These are phyloP conservation scores for Claviceps cyperi DNA, from an alignment of 2,329 filamentous ascomycete genomes.

Conservation along the genomic window DNA sequence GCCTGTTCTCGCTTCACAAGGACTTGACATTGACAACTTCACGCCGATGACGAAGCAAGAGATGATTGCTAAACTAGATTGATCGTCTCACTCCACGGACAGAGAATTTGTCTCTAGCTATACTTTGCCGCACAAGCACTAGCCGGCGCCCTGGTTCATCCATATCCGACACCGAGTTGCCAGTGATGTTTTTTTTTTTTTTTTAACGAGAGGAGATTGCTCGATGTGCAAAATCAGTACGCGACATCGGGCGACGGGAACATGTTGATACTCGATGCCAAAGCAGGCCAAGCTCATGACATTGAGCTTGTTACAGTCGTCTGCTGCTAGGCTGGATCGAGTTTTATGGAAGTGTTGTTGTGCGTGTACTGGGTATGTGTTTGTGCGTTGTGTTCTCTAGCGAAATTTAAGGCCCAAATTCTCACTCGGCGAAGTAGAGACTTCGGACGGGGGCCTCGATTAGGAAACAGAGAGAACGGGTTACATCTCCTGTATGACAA, in stretches of 20 bases:
- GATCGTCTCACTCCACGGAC: constrained; percentile 27
- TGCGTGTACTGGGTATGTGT: not conserved
- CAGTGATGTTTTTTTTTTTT: constrained; percentile 10
- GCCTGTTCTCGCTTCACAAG: constrained; percentile 56
- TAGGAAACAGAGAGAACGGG: constrained; percentile 1
- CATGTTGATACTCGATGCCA: constrained; percentile 16
- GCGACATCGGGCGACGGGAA: constrained; percentile 14
- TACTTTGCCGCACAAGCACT: constrained; percentile 17
- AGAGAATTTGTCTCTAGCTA: constrained; percentile 18
- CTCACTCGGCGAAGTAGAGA: constrained; percentile 4
- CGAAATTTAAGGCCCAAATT: not conserved
- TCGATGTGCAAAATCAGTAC: constrained; percentile 14
- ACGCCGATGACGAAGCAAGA: constrained; percentile 82
- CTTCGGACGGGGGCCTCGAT: not conserved
- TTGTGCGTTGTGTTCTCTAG: constrained; percentile 15
- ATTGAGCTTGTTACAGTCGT: constrained; percentile 5
- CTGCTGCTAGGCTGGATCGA: constrained; percentile 10
- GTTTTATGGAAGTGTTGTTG: constrained; percentile 3
- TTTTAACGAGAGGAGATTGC: constrained; percentile 5
- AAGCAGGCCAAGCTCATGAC: constrained; percentile 4
- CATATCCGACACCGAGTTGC: constrained; percentile 17
- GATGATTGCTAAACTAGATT: constrained; percentile 97
- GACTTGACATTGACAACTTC: constrained; percentile 88
- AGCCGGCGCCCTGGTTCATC: constrained; percentile 11
- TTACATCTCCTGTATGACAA: constrained; percentile 4